These are phyloP conservation scores for Zanthoxylum bungeanum DNA, from an alignment of 345 rosid genomes.

Conservation along the genomic window DNA sequence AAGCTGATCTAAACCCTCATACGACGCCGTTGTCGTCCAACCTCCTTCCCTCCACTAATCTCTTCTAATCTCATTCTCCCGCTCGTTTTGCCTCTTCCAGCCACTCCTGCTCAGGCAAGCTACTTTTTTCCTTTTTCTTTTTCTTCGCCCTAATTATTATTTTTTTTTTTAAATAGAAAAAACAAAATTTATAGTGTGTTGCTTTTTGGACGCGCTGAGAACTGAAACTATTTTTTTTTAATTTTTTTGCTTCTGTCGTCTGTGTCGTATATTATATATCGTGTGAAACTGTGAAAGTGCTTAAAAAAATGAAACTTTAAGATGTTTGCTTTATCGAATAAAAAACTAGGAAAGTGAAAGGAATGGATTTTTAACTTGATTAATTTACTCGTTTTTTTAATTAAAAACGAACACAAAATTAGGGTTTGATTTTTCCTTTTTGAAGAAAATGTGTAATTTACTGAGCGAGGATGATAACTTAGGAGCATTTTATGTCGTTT, in stretches of 20 bases:
- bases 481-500: not conserved
- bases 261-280: not conserved
- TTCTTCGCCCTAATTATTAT: not conserved
- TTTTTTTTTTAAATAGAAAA: not conserved
- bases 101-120: slow-evolving; percentile 19
- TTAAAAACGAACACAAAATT: not conserved
- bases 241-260: not conserved
- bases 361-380: no score
- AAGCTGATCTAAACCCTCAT: slow-evolving; percentile 25
- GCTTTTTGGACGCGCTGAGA: not conserved
- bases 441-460: not conserved
- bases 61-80: not conserved
- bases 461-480: not conserved
- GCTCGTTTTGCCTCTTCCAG: not conserved
- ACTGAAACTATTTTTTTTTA: not conserved
- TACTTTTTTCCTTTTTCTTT: not conserved
- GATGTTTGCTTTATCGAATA: not conserved
- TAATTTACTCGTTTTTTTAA: no score
- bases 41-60: not conserved
- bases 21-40: slow-evolving; percentile 11
- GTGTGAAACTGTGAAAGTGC: not conserved
- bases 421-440: slow-evolving; percentile 17
- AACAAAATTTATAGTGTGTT: not conserved
- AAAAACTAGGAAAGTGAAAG: not conserved
- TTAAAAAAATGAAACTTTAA: not conserved